These are phyloP conservation scores for Odonthalia washingtoniensis DNA, from an alignment of 31 red algal species.

Conservation along the genomic window DNA sequence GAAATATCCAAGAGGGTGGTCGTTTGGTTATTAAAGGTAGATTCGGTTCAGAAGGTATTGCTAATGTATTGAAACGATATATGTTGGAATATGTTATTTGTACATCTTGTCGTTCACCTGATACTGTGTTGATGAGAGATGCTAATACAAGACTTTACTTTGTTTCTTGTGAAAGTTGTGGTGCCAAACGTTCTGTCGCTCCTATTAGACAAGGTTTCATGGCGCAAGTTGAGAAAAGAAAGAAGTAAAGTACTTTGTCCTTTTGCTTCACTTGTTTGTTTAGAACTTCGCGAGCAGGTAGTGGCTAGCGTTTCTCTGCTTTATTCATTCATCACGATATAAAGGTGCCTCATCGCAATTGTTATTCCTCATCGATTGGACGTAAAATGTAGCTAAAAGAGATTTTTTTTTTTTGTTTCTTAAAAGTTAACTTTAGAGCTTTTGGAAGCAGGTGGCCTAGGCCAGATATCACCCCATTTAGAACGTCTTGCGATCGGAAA, in stretches of 20 bases:
- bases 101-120: slow-evolving; percentile 85
- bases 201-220: slow-evolving; percentile 94
- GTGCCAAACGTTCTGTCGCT: slow-evolving; percentile 91
- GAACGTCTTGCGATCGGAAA: slow-evolving; percentile 44
- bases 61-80: slow-evolving; percentile 89
- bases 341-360: too few relatives aligned
- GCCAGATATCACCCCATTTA: slow-evolving; percentile 73
- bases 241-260: slow-evolving; percentile 46
- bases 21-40: slow-evolving; percentile 94
- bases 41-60: slow-evolving; percentile 89
- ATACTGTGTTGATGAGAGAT: slow-evolving; percentile 96
- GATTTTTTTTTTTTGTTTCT: slow-evolving; percentile 12
- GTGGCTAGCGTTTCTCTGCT: too few relatives aligned
- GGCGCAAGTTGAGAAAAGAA: slow-evolving; percentile 84
- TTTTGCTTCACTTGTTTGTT: not conserved
- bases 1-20: slow-evolving; percentile 89
- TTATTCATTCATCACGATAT: too few relatives aligned
- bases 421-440: slow-evolving; percentile 55
- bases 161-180: slow-evolving; percentile 95
- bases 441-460: slow-evolving; percentile 36
- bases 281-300: too few relatives aligned
- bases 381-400: not conserved
- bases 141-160: slow-evolving; percentile 97
- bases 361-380: too few relatives aligned
- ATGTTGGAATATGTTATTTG: slow-evolving; percentile 96